Percentiles rank a stretch among this genome's conserved stretches.
Conservation (phyloP, 305 asterid species). For the Fraxinus angustifolia region DNA sequence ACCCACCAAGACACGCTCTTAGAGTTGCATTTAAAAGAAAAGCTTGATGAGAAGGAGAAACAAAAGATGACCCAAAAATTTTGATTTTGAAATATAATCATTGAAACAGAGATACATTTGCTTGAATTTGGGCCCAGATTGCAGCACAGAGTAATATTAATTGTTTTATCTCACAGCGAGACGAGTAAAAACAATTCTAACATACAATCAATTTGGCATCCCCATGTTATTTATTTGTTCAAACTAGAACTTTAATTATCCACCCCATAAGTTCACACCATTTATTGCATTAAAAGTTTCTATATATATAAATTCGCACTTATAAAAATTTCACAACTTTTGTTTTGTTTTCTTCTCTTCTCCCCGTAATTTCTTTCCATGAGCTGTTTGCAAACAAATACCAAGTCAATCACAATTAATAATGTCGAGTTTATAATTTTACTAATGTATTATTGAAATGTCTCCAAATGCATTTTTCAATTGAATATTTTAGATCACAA, state of each 20-base stretch:
- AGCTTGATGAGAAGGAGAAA: neutral
- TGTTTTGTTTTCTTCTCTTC: neutral
- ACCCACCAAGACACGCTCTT: no score
- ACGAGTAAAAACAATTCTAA: neutral
- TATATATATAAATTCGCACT: neutral
- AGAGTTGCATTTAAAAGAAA: constrained; percentile 9
- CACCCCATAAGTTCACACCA: neutral
- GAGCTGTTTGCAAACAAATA: neutral
- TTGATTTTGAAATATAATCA: neutral
- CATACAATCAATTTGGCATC: neutral
- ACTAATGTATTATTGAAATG: neutral
- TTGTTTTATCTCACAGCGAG: neutral
- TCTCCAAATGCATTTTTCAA: neutral
- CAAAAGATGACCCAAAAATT: neutral
- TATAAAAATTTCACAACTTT: neutral
- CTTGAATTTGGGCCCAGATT: neutral
- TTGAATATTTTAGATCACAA: neutral
- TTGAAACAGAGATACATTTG: neutral
- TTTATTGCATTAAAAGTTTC: neutral
- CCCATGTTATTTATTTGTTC: neutral
- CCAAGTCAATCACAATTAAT: neutral
- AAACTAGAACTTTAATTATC: neutral
- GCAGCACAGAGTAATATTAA: neutral
- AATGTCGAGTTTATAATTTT: neutral
- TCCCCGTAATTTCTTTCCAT: neutral